These are phyloP conservation scores for Tephrocybe sp. DNA, from an alignment of 768 basidiomycete genomes.

Conservation along the genomic window DNA sequence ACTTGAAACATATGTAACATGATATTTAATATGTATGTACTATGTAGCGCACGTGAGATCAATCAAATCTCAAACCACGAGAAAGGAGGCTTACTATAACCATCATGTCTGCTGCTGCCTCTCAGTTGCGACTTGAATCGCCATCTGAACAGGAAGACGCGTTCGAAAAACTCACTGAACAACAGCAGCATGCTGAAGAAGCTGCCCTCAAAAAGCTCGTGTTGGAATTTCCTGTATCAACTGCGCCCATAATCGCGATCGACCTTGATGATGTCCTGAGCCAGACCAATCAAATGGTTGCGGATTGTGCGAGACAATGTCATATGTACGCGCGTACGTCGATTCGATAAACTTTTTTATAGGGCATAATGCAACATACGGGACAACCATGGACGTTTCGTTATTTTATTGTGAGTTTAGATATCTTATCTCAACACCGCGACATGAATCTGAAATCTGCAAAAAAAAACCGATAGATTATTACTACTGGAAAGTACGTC, in stretches of 20 bases:
- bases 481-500: constrained; percentile 72
- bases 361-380: constrained; percentile 71
- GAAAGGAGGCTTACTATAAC: neutral
- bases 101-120: constrained; percentile 31
- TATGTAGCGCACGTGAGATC: neutral
- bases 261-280: constrained; percentile 72
- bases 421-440: neutral
- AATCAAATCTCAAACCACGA: too few species aligned
- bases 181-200: constrained; percentile 18
- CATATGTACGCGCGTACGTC: neutral
- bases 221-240: constrained; percentile 20
- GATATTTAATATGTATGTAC: neutral
- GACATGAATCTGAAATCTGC: neutral
- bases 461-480: constrained; percentile 44
- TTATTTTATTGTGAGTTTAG: constrained; percentile 57
- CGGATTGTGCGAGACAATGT: constrained; percentile 47
- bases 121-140: constrained; percentile 20
- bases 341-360: neutral
- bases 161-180: constrained; percentile 4
- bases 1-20: neutral
- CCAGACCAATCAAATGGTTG: constrained; percentile 58
- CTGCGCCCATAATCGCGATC: constrained; percentile 51
- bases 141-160: constrained; percentile 8
- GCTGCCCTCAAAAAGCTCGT: constrained; percentile 27
- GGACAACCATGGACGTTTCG: constrained; percentile 54